Evolutionary conservation across 2,329 filamentous ascomycete genomes (phyloP).

Genomic region (Pestalotiopsis sp.): DNA sequence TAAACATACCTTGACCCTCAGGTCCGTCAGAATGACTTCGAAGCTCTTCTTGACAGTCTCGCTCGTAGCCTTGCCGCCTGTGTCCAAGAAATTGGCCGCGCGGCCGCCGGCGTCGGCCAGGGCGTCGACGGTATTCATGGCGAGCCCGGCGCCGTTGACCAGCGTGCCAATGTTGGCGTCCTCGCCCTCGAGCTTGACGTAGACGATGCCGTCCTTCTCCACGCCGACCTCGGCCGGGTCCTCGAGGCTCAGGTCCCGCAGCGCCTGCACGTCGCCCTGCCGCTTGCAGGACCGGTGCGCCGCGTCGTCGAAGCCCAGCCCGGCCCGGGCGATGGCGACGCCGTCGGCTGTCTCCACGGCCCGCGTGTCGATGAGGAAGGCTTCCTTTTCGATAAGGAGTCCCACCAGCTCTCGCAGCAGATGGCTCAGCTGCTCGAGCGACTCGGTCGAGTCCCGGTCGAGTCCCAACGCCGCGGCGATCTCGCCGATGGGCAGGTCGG

Average conservation of each 20-base stretch:
- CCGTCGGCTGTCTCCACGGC: slow-evolving; percentile 35
- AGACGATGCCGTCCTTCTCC: slow-evolving; percentile 76
- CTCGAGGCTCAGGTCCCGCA: slow-evolving; percentile 54
- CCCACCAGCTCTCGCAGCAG: slow-evolving; percentile 57
- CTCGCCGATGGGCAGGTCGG: slow-evolving; percentile 41
- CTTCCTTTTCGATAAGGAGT: slow-evolving; percentile 68
- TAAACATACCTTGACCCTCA: slow-evolving; percentile 71
- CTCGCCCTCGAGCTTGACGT: slow-evolving; percentile 60
- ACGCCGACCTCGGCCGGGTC: slow-evolving; percentile 62
- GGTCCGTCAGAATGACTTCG: slow-evolving; percentile 71
- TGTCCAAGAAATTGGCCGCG: slow-evolving; percentile 86
- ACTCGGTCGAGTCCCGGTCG: slow-evolving; percentile 42
- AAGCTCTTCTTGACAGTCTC: slow-evolving; percentile 81
- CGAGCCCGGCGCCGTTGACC: slow-evolving; percentile 86
- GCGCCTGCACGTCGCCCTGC: slow-evolving; percentile 60
- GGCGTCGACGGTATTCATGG: slow-evolving; percentile 89
- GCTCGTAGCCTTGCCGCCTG: slow-evolving; percentile 83
- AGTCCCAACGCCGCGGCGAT: slow-evolving; percentile 57
- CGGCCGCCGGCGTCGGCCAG: slow-evolving; percentile 68
- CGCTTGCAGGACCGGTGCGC: slow-evolving; percentile 65
- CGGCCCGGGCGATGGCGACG: slow-evolving; percentile 55
- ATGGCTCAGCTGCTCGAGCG: slow-evolving; percentile 44
- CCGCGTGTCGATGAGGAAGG: slow-evolving; percentile 59
- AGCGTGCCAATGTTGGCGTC: slow-evolving; percentile 74
- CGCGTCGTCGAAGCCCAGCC: slow-evolving; percentile 71